phyloP scores from a whole-genome alignment of 2,329 filamentous ascomycete genomes.

The Hypoxylon rubiginosum region DNA sequence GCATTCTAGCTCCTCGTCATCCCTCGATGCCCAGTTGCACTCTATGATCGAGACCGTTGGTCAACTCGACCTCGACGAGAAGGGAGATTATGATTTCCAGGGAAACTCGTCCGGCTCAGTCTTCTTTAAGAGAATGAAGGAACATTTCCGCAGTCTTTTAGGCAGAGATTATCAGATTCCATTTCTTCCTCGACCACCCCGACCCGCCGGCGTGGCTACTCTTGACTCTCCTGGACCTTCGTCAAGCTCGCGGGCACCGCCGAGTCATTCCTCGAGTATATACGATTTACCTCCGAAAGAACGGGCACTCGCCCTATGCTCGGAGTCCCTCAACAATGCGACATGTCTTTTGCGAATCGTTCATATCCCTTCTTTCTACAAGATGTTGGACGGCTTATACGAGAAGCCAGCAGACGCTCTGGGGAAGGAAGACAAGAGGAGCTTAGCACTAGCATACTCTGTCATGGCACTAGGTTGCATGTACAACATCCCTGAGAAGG shows the following conservation, averaged over 20 bases:
- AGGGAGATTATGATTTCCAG: slow-evolving; percentile 94
- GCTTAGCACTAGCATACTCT: slow-evolving; percentile 71
- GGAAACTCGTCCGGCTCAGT: slow-evolving; percentile 92
- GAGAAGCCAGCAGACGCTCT: slow-evolving; percentile 68
- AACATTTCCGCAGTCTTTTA: slow-evolving; percentile 85
- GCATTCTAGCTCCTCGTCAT: slow-evolving; percentile 47
- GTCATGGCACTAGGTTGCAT: slow-evolving; percentile 72
- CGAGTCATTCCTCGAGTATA: slow-evolving; percentile 63
- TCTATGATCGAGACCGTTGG: slow-evolving; percentile 97
- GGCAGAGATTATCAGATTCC: slow-evolving; percentile 72
- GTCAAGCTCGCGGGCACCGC: slow-evolving; percentile 73
- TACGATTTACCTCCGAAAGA: slow-evolving; percentile 78
- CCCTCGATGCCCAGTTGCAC: slow-evolving; percentile 78
- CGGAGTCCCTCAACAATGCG: slow-evolving; percentile 57
- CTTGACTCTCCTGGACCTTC: slow-evolving; percentile 78
- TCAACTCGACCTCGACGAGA: slow-evolving; percentile 90
- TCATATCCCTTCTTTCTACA: slow-evolving; percentile 78
- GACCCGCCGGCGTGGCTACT: slow-evolving; percentile 64
- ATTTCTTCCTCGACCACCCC: slow-evolving; percentile 67
- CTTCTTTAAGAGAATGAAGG: slow-evolving; percentile 87
- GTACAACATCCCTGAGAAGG: slow-evolving; percentile 59
- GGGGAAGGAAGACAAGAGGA: slow-evolving; percentile 68
- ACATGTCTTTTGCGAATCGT: slow-evolving; percentile 68
- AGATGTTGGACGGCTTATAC: slow-evolving; percentile 76
- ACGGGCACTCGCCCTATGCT: slow-evolving; percentile 59